Evolutionary conservation across 495 filamentous ascomycete species (phyloP).

Genomic region (Talaromyces ruber): DNA sequence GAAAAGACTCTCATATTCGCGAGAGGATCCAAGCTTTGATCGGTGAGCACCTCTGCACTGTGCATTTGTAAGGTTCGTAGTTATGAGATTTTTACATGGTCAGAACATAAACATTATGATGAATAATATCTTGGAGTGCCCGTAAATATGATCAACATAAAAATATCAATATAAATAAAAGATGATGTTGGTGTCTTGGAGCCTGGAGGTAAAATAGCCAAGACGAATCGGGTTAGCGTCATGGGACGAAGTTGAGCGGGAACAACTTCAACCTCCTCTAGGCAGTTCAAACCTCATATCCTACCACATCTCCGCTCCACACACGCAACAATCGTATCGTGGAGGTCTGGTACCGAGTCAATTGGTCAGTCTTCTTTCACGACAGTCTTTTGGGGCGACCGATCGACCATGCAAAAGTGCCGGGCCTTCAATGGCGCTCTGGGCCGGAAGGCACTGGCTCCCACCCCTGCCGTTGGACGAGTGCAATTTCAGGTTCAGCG

Average conservation of each 20-base stretch:
- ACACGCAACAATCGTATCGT: slow-evolving; percentile 1
- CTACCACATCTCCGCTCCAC: slow-evolving; percentile 2
- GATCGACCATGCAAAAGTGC: slow-evolving; percentile 45
- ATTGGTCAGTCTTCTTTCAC: not conserved
- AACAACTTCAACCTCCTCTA: slow-evolving; percentile 1
- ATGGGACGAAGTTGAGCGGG: not conserved
- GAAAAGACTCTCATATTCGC: slow-evolving; percentile 28
- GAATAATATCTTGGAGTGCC: not conserved
- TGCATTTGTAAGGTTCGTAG: not conserved
- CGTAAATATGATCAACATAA: not conserved
- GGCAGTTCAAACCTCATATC: not conserved
- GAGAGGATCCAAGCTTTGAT: slow-evolving; percentile 13
- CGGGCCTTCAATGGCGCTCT: slow-evolving; percentile 37
- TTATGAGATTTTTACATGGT: not conserved
- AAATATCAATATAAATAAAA: not conserved
- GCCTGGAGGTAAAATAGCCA: not conserved
- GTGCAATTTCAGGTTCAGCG: slow-evolving; percentile 37
- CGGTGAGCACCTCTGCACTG: not conserved
- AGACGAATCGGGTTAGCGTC: not conserved
- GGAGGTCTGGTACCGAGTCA: slow-evolving; percentile 4
- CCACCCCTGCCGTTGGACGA: slow-evolving; percentile 20
- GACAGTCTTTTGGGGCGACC: slow-evolving; percentile 10
- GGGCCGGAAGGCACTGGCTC: slow-evolving; percentile 32
- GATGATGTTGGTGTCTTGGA: not conserved
- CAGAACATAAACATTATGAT: not conserved